These are phyloP conservation scores for Diddensiella transvaalensis DNA, from an alignment of 805 yeast genomes.

Conservation along the genomic window DNA sequence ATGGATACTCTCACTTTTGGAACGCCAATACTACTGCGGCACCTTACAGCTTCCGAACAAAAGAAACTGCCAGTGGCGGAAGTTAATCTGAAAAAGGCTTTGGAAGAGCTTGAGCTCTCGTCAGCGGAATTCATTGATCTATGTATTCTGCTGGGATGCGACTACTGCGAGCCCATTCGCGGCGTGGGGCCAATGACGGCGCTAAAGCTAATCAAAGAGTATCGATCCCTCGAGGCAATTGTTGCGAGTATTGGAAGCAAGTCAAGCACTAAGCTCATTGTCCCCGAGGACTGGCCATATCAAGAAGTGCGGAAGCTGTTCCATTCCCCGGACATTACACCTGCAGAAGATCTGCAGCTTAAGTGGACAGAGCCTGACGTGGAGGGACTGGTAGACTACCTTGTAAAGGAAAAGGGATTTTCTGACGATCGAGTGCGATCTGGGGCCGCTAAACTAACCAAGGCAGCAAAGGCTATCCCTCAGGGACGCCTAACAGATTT, in stretches of 20 bases:
- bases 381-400: conserved; percentile 73
- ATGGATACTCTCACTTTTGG: conserved; percentile 96
- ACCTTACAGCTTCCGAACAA: conserved; percentile 91
- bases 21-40: conserved; percentile 79
- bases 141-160: conserved; percentile 93
- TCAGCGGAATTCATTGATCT: conserved; percentile 77
- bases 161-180: conserved; percentile 90
- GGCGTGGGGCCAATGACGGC: conserved; percentile 98
- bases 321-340: conserved; percentile 71
- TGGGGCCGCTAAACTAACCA: conserved; percentile 81
- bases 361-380: conserved; percentile 90
- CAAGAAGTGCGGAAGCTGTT: conserved; percentile 83
- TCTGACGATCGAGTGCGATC: conserved; percentile 85
- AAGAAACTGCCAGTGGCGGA: conserved; percentile 90
- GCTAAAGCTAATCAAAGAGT: conserved; percentile 78
- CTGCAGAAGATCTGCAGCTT: conserved; percentile 57
- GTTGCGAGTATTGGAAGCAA: conserved; percentile 53
- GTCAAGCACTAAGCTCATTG: conserved; percentile 61
- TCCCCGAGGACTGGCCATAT: conserved; percentile 95
- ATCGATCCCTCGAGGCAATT: conserved; percentile 74
- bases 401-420: conserved; percentile 87
- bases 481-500: conserved; percentile 94
- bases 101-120: conserved; percentile 75
- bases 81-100: conserved; percentile 59
- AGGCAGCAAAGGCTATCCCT: conserved; percentile 77